phyloP scores from a whole-genome alignment of 2,329 filamentous ascomycete species.

The Tolypocladium amazonense region DNA sequence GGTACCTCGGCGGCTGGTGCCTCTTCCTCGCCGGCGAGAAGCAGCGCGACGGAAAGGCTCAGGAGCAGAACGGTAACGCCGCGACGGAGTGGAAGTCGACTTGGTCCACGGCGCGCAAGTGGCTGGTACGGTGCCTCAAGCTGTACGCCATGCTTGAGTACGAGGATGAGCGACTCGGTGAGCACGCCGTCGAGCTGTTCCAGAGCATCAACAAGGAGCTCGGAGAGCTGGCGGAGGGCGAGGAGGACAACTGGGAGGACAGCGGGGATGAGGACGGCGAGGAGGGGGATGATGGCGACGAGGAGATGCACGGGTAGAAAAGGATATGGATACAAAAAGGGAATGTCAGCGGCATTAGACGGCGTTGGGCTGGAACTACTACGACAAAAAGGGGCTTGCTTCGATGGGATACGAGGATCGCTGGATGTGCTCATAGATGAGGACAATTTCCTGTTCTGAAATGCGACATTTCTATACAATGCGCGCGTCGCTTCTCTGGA shows the following conservation, averaged over 20 bases:
- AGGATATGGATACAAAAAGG: neutral
- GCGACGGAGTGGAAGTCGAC: slow-evolving; percentile 47
- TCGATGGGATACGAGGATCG: neutral
- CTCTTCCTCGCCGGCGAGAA: slow-evolving; percentile 70
- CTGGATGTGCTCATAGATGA: neutral
- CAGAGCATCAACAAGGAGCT: slow-evolving; percentile 52
- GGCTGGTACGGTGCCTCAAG: slow-evolving; percentile 71
- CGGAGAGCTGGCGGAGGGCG: slow-evolving; percentile 45
- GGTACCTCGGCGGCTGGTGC: slow-evolving; percentile 95
- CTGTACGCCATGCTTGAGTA: slow-evolving; percentile 75
- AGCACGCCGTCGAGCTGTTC: slow-evolving; percentile 65
- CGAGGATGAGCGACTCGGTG: slow-evolving; percentile 68
- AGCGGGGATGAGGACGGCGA: slow-evolving; percentile 42
- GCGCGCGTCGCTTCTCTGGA: neutral
- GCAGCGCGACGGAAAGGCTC: slow-evolving; percentile 30
- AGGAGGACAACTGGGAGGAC: slow-evolving; percentile 39
- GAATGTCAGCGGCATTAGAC: slow-evolving; percentile 8
- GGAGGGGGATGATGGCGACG: slow-evolving; percentile 39
- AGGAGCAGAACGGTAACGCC: slow-evolving; percentile 15
- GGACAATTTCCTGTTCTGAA: slow-evolving; percentile 3
- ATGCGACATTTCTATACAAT: slow-evolving; percentile 6
- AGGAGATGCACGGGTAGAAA: slow-evolving; percentile 40
- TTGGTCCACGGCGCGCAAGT: slow-evolving; percentile 67
- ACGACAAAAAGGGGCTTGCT: slow-evolving; percentile 2
- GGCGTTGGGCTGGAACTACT: slow-evolving; percentile 9